phyloP scores from a whole-genome alignment of 345 rosid genomes.

The Anacardium occidentale region DNA sequence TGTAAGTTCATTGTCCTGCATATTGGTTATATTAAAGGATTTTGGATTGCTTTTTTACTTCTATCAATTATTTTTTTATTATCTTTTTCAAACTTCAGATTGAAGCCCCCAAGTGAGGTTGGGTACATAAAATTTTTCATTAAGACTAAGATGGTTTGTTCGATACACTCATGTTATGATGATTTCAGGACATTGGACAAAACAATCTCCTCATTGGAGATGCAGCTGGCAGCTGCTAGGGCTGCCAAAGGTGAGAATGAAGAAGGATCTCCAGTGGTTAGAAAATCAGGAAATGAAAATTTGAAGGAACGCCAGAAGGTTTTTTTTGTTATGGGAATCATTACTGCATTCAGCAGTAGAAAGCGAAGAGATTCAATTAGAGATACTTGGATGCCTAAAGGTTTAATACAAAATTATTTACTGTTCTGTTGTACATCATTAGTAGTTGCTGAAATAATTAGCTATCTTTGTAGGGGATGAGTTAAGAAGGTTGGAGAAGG shows the following conservation, averaged over 20 bases:
- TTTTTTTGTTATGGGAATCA: conserved; percentile 81
- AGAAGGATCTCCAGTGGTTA: conserved; percentile 40
- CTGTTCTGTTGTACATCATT: not conserved
- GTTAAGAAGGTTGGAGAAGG: conserved; percentile 61
- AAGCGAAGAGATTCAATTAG: conserved; percentile 79
- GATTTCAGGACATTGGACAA: conserved; percentile 63
- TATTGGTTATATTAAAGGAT: conserved; percentile 7
- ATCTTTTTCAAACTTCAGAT: not conserved
- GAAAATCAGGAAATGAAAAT: conserved; percentile 40
- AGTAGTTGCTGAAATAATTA: conserved; percentile 11
- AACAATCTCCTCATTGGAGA: conserved; percentile 72
- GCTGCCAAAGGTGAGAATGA: conserved; percentile 46
- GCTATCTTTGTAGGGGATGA: conserved; percentile 47
- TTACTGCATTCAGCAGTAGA: conserved; percentile 82
- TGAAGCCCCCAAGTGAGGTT: not conserved
- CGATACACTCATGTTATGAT: conserved; percentile 9
- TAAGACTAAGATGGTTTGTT: conserved; percentile 8
- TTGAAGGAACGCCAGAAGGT: conserved; percentile 56
- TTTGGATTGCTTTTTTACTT: not conserved
- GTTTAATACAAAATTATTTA: conserved; percentile 27
- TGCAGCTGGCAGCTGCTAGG: conserved; percentile 77
- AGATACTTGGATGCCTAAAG: conserved; percentile 78
- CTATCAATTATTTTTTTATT: not conserved
- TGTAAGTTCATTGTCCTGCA: conserved; percentile 43
- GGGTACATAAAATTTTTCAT: not conserved